phyloP scores from a whole-genome alignment of 768 basidiomycete genomes.

The Clitopilus passeckerianus region DNA sequence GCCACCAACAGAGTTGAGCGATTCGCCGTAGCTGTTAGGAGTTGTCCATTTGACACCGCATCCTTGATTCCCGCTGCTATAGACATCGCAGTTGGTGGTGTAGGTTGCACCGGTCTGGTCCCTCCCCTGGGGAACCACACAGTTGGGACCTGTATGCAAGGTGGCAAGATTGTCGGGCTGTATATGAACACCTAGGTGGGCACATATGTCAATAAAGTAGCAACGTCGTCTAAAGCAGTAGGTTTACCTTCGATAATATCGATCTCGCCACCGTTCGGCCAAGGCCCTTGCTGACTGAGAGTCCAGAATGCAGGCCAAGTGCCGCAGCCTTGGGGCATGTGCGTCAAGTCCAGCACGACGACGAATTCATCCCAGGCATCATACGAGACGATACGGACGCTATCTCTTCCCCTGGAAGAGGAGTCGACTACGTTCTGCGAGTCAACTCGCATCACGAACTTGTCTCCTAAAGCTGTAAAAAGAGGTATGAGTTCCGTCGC shows the following conservation, averaged over 20 bases:
- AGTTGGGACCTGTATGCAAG: conserved; percentile 48
- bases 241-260: conserved; percentile 53
- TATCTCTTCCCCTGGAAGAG: conserved; percentile 45
- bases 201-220: not conserved
- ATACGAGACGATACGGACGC: conserved; percentile 47
- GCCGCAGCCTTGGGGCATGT: conserved; percentile 57
- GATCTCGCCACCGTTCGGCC: conserved; percentile 24
- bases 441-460: conserved; percentile 60
- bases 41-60: conserved; percentile 46
- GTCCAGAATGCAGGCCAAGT: conserved; percentile 51
- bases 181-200: conserved; percentile 42
- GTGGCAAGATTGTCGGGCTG: conserved; percentile 41
- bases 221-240: not conserved
- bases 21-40: conserved; percentile 36
- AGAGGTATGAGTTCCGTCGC: not conserved
- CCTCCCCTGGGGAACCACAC: conserved; percentile 36
- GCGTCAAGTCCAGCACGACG: conserved; percentile 44
- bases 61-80: conserved; percentile 51
- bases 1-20: conserved; percentile 49
- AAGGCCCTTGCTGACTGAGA: not conserved
- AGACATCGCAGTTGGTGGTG: conserved; percentile 40
- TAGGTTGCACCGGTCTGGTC: conserved; percentile 38
- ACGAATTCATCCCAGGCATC: conserved; percentile 40
- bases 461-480: conserved; percentile 27
- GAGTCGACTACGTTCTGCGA: conserved; percentile 27